phyloP scores from a whole-genome alignment of 192 early-diverging fungal genomes.

The Endogone sp. region DNA sequence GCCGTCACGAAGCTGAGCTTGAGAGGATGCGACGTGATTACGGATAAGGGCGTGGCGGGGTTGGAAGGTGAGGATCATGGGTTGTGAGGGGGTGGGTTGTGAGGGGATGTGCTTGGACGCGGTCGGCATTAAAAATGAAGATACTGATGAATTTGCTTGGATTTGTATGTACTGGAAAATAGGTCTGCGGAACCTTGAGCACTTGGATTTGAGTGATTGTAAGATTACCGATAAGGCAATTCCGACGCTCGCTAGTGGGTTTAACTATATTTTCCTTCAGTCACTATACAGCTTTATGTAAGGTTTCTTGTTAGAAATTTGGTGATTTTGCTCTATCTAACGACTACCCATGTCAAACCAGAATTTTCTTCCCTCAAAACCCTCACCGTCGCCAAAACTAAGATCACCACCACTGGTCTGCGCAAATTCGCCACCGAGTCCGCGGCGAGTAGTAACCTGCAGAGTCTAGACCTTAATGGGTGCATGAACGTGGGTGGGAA shows the following conservation, averaged over 20 bases:
- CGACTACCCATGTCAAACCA: conserved; percentile 3
- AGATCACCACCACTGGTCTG: conserved; percentile 47
- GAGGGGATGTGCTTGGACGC: not conserved
- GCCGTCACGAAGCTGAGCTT: conserved; percentile 35
- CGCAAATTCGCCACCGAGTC: conserved; percentile 19
- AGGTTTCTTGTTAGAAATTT: no score
- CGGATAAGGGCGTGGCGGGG: conserved; percentile 35
- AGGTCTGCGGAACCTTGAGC: conserved; percentile 35
- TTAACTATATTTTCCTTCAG: not conserved
- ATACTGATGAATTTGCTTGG: no score
- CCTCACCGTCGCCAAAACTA: conserved; percentile 43
- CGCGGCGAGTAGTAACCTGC: conserved; percentile 18
- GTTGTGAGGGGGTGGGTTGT: no score
- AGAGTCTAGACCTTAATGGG: conserved; percentile 31
- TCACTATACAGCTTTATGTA: not conserved
- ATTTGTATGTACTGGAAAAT: not conserved
- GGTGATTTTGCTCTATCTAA: no score
- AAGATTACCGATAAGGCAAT: conserved; percentile 43
- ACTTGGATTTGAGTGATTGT: conserved; percentile 42
- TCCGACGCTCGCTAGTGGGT: conserved; percentile 24
- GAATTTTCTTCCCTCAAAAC: conserved; percentile 18
- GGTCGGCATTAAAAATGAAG: no score
- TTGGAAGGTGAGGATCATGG: conserved; percentile 19
- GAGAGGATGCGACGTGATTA: conserved; percentile 37
- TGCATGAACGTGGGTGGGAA: conserved; percentile 25